phyloP scores from a whole-genome alignment of 805 yeast species.

The Candida ulmi region DNA sequence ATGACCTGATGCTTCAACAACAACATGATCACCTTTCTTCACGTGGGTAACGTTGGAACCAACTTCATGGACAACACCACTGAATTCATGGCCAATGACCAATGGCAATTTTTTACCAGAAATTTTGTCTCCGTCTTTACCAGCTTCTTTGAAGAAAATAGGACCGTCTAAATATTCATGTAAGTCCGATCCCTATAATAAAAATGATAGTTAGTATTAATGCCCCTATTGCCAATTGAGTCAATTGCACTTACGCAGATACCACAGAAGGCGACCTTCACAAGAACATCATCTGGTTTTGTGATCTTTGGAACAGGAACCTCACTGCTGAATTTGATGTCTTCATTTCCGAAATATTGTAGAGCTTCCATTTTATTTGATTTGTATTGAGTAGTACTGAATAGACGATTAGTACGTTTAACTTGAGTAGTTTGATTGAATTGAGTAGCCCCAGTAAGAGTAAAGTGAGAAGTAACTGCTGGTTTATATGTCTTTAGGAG shows the following conservation, averaged over 20 bases:
- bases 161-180: slow-evolving; percentile 55
- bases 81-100: slow-evolving; percentile 59
- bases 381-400: not conserved
- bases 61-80: slow-evolving; percentile 49
- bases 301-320: slow-evolving; percentile 31
- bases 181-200: slow-evolving; percentile 49
- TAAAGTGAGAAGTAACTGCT: too few species aligned
- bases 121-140: slow-evolving; percentile 25
- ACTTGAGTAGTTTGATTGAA: too few species aligned
- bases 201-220: slow-evolving; percentile 17
- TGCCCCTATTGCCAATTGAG: not conserved
- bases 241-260: slow-evolving; percentile 28
- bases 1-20: slow-evolving; percentile 44
- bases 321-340: slow-evolving; percentile 28
- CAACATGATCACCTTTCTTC: slow-evolving; percentile 51
- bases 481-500: too few species aligned
- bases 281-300: slow-evolving; percentile 35
- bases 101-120: slow-evolving; percentile 41
- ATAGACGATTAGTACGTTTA: not conserved
- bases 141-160: slow-evolving; percentile 52
- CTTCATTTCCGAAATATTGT: slow-evolving; percentile 33
- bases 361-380: slow-evolving; percentile 33
- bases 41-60: slow-evolving; percentile 45
- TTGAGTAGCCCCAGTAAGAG: too few species aligned
- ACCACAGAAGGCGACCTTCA: slow-evolving; percentile 47